Percentiles rank a stretch among this genome's conserved stretches.
phyloP scores from a whole-genome alignment of 2,329 filamentous ascomycete genomes.

The Rasamsonia emersonii region DNA sequence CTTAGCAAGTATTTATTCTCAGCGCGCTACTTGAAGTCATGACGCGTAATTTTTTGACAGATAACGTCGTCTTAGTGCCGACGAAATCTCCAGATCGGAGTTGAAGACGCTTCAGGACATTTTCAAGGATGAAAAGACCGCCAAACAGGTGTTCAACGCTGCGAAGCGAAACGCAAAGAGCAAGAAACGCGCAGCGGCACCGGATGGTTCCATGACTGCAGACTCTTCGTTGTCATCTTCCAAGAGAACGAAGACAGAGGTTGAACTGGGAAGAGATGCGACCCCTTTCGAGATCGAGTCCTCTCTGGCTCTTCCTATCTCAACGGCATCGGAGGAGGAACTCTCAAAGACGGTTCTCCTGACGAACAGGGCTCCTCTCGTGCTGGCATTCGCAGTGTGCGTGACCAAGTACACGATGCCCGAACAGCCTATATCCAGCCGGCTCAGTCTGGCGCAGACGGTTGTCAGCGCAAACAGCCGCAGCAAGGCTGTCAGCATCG shows the following conservation, averaged over 20 bases:
- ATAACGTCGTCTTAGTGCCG: slow-evolving; percentile 21
- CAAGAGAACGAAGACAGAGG: slow-evolving; percentile 28
- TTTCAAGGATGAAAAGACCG: slow-evolving; percentile 44
- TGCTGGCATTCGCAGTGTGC: slow-evolving; percentile 70
- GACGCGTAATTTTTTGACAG: no score
- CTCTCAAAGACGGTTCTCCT: slow-evolving; percentile 52
- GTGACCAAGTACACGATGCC: slow-evolving; percentile 74
- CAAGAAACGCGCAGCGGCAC: slow-evolving; percentile 44
- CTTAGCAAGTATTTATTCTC: no score
- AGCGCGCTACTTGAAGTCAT: no score
- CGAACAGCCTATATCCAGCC: slow-evolving; percentile 73
- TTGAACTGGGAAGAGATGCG: slow-evolving; percentile 6
- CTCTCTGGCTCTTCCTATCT: slow-evolving; percentile 23
- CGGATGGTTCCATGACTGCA: slow-evolving; percentile 16
- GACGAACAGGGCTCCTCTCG: slow-evolving; percentile 74
- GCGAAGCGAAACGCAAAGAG: slow-evolving; percentile 39
- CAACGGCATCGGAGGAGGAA: slow-evolving; percentile 43
- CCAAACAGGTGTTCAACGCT: slow-evolving; percentile 49
- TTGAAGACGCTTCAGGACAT: slow-evolving; percentile 34
- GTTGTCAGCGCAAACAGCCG: slow-evolving; percentile 75
- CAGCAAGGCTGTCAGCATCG: slow-evolving; percentile 66
- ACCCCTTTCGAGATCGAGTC: slow-evolving; percentile 27
- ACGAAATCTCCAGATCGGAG: slow-evolving; percentile 42
- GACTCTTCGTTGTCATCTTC: slow-evolving; percentile 16
- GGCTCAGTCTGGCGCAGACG: slow-evolving; percentile 73